These are phyloP conservation scores for Arthrobotrys conoides DNA, from an alignment of 2,329 filamentous ascomycete genomes.

Conservation along the genomic window DNA sequence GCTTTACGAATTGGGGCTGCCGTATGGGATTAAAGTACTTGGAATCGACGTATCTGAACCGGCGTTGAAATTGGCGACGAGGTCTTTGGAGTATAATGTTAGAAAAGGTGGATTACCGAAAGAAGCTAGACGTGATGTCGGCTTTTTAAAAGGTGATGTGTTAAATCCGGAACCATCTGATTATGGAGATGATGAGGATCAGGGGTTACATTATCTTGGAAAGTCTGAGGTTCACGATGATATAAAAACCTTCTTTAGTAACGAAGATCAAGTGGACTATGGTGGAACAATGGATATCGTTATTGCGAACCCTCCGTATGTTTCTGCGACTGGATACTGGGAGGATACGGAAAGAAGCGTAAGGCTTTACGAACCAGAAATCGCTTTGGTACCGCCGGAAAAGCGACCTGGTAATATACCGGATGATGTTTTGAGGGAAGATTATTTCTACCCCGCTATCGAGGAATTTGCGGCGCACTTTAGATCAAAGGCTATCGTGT, in stretches of 20 bases:
- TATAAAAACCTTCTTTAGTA: slow-evolving; percentile 68
- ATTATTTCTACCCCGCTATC: slow-evolving; percentile 63
- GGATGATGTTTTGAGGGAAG: slow-evolving; percentile 38
- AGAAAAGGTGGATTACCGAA: slow-evolving; percentile 55
- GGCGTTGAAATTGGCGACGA: slow-evolving; percentile 76
- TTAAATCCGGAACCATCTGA: slow-evolving; percentile 63
- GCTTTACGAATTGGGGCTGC: slow-evolving; percentile 67
- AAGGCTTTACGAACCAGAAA: slow-evolving; percentile 81
- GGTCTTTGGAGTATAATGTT: slow-evolving; percentile 75
- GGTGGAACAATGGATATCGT: slow-evolving; percentile 74
- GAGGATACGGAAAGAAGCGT: slow-evolving; percentile 80
- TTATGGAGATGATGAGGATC: not conserved
- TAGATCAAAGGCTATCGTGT: slow-evolving; percentile 57
- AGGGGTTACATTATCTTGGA: not conserved
- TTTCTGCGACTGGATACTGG: slow-evolving; percentile 77
- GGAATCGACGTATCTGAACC: slow-evolving; percentile 80
- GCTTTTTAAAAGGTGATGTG: slow-evolving; percentile 70
- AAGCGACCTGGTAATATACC: not conserved
- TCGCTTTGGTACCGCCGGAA: slow-evolving; percentile 79
- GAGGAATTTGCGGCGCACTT: slow-evolving; percentile 55
- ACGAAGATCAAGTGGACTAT: slow-evolving; percentile 1
- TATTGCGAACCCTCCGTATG: slow-evolving; percentile 91
- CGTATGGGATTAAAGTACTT: slow-evolving; percentile 70
- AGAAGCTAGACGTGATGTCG: slow-evolving; percentile 61
- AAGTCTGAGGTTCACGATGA: slow-evolving; percentile 64